These are phyloP conservation scores for Fonsecaea multimorphosa DNA, from an alignment of 2,329 filamentous ascomycete species.

Conservation along the genomic window DNA sequence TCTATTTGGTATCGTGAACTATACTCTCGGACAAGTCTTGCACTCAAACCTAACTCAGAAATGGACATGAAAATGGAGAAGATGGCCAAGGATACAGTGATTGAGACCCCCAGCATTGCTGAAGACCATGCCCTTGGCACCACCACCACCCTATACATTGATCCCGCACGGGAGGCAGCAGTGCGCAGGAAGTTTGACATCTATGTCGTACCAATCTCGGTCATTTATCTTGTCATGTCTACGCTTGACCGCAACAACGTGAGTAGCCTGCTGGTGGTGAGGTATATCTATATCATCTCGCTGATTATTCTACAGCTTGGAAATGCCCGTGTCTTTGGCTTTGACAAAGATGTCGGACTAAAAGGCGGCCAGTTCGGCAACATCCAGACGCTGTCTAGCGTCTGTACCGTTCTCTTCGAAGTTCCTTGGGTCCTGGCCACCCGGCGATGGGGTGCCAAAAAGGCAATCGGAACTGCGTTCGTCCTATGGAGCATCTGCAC, in stretches of 20 bases:
- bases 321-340: conserved; percentile 68
- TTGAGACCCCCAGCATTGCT: conserved; percentile 4
- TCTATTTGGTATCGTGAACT: background rate
- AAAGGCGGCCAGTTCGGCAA: conserved; percentile 67
- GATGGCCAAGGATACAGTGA: conserved; percentile 20
- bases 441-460: conserved; percentile 26
- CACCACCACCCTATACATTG: conserved; percentile 27
- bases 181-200: conserved; percentile 36
- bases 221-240: conserved; percentile 47
- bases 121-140: conserved; percentile 21
- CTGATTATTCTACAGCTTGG: conserved; percentile 36
- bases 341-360: conserved; percentile 61
- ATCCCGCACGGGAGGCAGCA: conserved; percentile 30
- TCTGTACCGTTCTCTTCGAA: conserved; percentile 27
- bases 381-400: conserved; percentile 27
- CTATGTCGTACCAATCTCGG: conserved; percentile 26
- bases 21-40: background rate
- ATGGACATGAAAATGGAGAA: conserved; percentile 24
- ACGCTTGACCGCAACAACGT: conserved; percentile 52
- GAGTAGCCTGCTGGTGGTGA: conserved; percentile 43
- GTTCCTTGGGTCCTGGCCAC: conserved; percentile 29
- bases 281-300: conserved; percentile 44
- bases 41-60: background rate
- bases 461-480: conserved; percentile 24
- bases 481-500: conserved; percentile 26